A percentile compares a stretch with the other conserved stretches of the same genome.
Conservation (phyloP, 1,284 basidiomycete genomes). For the Inonotus obliquus region DNA sequence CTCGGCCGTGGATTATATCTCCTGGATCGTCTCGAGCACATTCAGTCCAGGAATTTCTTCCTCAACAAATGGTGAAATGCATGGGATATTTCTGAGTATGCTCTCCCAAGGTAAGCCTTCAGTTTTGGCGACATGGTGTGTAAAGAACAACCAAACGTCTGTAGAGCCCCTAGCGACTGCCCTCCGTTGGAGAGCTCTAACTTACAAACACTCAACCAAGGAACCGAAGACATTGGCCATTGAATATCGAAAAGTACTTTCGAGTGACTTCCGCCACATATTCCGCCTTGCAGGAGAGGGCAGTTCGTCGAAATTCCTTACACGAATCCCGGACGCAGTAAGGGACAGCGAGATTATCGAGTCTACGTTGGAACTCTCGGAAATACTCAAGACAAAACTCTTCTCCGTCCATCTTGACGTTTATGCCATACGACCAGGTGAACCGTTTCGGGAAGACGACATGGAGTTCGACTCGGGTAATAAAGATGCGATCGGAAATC, state of each 20-base stretch:
- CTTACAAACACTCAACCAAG: background rate
- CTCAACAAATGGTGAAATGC: background rate
- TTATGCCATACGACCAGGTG: background rate
- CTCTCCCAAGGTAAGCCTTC: background rate
- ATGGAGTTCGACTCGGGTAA: background rate
- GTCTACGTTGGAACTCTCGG: background rate
- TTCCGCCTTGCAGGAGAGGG: background rate
- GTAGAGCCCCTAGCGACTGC: conserved; percentile 2
- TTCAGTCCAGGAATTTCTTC: background rate
- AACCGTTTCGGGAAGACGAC: background rate
- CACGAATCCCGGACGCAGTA: background rate
- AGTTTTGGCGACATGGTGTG: background rate
- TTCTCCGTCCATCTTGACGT: conserved; percentile 3
- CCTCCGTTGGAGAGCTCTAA: conserved; percentile 1
- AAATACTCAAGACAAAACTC: background rate
- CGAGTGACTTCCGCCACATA: background rate
- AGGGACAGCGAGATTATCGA: background rate
- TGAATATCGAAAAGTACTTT: background rate
- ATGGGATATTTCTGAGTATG: background rate
- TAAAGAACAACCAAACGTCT: background rate
- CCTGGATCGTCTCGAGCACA: background rate
- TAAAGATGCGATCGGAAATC: background rate
- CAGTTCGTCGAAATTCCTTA: background rate
- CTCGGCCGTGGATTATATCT: background rate
- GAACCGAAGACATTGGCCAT: background rate